Conservation (phyloP, 257 asterid species). For the Ocimum tenuiflorum region DNA sequence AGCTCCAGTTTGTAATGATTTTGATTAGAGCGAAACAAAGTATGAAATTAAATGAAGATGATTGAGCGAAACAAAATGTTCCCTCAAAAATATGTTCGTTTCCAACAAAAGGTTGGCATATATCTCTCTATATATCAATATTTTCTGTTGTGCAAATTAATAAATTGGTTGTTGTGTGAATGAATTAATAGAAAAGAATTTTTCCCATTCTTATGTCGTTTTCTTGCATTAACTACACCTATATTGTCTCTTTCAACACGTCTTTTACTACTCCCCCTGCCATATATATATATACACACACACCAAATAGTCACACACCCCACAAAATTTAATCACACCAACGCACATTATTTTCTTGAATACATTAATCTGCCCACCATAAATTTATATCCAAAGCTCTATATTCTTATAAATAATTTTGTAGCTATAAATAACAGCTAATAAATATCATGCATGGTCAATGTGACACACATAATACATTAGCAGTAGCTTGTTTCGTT, state of each 20-base stretch:
- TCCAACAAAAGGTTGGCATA: neutral
- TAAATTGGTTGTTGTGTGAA: neutral
- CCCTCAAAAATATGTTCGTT: neutral
- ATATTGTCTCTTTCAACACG: conserved; percentile 22
- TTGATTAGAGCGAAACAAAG: no score
- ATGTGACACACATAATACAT: no score
- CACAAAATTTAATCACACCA: neutral
- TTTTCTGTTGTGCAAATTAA: neutral
- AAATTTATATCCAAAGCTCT: neutral
- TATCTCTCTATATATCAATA: neutral
- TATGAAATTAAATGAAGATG: no score
- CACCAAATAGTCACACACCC: no score
- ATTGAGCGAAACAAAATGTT: neutral
- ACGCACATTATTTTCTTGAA: neutral
- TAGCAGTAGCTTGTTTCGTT: no score
- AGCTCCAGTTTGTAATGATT: no score
- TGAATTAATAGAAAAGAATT: neutral
- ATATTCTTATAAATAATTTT: no score
- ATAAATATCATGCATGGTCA: no score
- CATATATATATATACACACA: no score
- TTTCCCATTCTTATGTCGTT: conserved; percentile 13
- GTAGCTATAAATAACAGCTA: no score
- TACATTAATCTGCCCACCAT: neutral
- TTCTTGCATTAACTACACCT: conserved; percentile 16
- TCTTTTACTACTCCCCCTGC: conserved; percentile 4